Evolutionary conservation across 2,329 filamentous ascomycete genomes (phyloP).

Genomic region (Arthrobotrys musiformis): DNA sequence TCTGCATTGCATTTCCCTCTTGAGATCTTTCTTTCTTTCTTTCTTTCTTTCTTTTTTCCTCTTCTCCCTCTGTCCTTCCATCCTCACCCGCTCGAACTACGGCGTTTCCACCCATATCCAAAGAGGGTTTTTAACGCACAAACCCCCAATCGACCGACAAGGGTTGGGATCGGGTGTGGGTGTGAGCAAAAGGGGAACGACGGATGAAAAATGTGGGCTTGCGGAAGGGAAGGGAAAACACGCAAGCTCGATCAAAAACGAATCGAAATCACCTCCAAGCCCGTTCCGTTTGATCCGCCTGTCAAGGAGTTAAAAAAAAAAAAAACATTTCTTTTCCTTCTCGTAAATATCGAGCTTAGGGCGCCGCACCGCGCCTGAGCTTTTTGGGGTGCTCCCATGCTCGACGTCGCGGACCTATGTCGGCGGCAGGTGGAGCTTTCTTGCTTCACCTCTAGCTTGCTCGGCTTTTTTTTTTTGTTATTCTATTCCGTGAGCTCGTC

Average conservation of each 20-base stretch:
- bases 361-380: constrained; percentile 51
- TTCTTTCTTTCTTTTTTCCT: background rate
- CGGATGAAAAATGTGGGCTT: no score
- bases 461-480: no score
- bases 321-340: constrained; percentile 3
- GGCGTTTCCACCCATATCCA: constrained; percentile 41
- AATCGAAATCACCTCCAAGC: constrained; percentile 45
- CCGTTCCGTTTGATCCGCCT: constrained; percentile 53
- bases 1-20: background rate
- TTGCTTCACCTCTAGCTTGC: no score
- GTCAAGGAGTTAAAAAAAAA: constrained; percentile 37
- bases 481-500: constrained; percentile 42
- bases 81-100: constrained; percentile 29
- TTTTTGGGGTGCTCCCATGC: constrained; percentile 37
- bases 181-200: constrained; percentile 18
- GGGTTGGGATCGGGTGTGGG: constrained; percentile 19
- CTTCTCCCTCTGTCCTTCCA: background rate
- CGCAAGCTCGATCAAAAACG: constrained; percentile 51
- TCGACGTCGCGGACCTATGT: no score
- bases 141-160: constrained; percentile 11
- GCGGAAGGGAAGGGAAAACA: constrained; percentile 47
- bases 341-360: constrained; percentile 30
- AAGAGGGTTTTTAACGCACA: constrained; percentile 44
- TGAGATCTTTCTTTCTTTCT: background rate
- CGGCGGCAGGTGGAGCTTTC: constrained; percentile 41